Base-by-base conservation (phyloP, 495 filamentous ascomycete genomes). In the Clohesyomyces aquaticus region DNA sequence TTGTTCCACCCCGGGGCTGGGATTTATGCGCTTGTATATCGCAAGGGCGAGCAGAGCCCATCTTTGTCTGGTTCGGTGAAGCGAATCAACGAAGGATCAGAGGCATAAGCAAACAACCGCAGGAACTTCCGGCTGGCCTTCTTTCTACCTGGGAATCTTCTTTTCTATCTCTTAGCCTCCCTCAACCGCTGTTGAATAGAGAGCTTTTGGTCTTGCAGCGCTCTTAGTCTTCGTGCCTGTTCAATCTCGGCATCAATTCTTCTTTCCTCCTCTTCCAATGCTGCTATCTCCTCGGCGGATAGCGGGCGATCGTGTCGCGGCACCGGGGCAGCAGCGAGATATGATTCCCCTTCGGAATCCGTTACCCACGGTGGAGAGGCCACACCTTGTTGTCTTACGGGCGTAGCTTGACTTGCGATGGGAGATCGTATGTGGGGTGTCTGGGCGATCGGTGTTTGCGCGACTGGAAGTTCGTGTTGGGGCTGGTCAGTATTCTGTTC, bases 241-340 rank as follows among this genome's bases (percentile, higher is more conserved):
- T 54, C 51, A 21, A 54, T 54, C 51, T 54, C 51, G 8, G 11
- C 51, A 4, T 54, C 11, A 19, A 54, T 54, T n/a, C 51, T 54
- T 6, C 18, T 6, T 21, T 54, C 23, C 4, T 54, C 51, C 4
- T 54, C 51, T 29, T 54, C 21, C 21, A 54, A 16, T 4, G 25
- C 51, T 4, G 51, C 26, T 4, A 54, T 54, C 12, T 21, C 51
- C 11, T 28, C 51, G 12, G 22, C 21, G 1, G 51, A 54, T 9
- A 54, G 25, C 25, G 4, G 51, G 3, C 28, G 26, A 21, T 26
- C 18, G 4, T 21, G 18, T 2, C 51, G 51, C 18, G 51, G 22
- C 18, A 26, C 28, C 28, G 51, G 51, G 3, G 25, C 51, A 4
- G 51, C 21, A 10, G 51, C 32, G 14, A 38, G 32, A 38, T 38